Evolutionary conservation across 2,329 filamentous ascomycete genomes (phyloP), one percentile per base, ranked within the genome.

Genomic region (Pyrenophora teres): DNA sequence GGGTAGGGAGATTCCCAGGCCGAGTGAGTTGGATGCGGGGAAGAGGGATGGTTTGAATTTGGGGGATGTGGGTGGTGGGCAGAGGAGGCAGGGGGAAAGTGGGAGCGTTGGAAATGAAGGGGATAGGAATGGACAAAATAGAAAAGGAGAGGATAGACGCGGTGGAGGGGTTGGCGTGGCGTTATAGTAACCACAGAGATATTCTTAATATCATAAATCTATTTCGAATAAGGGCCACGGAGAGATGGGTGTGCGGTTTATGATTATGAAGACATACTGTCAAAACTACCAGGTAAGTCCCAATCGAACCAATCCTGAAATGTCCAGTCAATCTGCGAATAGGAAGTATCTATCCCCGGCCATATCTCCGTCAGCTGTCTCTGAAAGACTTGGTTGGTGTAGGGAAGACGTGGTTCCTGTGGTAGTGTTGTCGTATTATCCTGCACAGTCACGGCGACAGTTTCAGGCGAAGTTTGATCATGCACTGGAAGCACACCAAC

Each of bases 1-100:
- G 4, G 52, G 51, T 2, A 46, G 40, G 15, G 57, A 53, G 9
- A 40, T 36, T 15, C 36, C 48, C 2, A 15, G 37, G n/a, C 37
- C 40, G 13, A 37, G 23, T 5, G 54, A 57, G 15, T 31, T 60
- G 32, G 54, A 55, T 15, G 50, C 46, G 2, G 50, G 39, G 0
- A 39, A 33, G 15, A 41, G 49, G 9, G 43, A 40, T 10, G 47
- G 41, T 1, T 41, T 40, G 7, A 27, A 36, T 8, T 19, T 42
- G 40, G 43, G 38, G n/a, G 27, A 43, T n/a, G 25, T 13, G 21
- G 39, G 23, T 1, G 32, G 9, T 38, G n/a, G 5, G 30, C 27
- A 49, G 16, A n/a, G n/a, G n/a, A 32, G 16, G n/a, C 32, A 43
- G 6, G 40, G 25, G 3, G 21, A 7, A 23, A 23, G 4, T 7